These are phyloP conservation scores for Penicillium ucsense DNA, from an alignment of 495 filamentous ascomycete species.

Conservation along the genomic window DNA sequence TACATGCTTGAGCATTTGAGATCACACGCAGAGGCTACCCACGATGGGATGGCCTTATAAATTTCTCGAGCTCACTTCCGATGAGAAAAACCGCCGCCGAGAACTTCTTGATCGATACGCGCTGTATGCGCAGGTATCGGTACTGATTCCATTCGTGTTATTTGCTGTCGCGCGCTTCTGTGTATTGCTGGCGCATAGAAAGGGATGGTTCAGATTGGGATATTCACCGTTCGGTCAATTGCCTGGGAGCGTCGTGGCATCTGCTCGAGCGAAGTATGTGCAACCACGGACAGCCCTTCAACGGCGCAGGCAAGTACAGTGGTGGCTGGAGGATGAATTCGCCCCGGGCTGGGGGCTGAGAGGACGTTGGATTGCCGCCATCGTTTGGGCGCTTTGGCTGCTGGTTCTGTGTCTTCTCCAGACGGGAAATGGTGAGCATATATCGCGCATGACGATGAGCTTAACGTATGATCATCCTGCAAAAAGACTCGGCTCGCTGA, in stretches of 20 bases:
- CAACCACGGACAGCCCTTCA: neutral
- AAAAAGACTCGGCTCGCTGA: neutral
- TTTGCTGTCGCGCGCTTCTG: neutral
- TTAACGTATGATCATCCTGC: no score
- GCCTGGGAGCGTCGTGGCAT: neutral
- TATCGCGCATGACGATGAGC: no score
- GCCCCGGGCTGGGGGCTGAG: conserved; percentile 1
- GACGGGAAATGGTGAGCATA: conserved; percentile 1
- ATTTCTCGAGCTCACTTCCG: conserved; percentile 1
- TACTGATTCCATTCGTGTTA: neutral
- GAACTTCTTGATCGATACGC: neutral
- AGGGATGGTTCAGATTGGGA: neutral
- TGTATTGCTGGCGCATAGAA: neutral
- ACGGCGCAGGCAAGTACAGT: neutral
- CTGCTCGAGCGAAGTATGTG: neutral
- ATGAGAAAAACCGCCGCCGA: neutral
- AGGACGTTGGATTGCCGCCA: conserved; percentile 1
- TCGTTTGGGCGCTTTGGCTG: conserved; percentile 1
- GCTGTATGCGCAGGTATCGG: neutral
- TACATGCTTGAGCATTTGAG: neutral
- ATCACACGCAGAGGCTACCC: neutral
- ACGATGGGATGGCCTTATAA: conserved; percentile 1
- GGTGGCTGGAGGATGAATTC: conserved; percentile 5
- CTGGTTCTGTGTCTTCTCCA: conserved; percentile 1
- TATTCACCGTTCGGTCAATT: neutral